These are phyloP conservation scores for Xylaria acuta DNA, from an alignment of 495 filamentous ascomycete species.

Conservation along the genomic window DNA sequence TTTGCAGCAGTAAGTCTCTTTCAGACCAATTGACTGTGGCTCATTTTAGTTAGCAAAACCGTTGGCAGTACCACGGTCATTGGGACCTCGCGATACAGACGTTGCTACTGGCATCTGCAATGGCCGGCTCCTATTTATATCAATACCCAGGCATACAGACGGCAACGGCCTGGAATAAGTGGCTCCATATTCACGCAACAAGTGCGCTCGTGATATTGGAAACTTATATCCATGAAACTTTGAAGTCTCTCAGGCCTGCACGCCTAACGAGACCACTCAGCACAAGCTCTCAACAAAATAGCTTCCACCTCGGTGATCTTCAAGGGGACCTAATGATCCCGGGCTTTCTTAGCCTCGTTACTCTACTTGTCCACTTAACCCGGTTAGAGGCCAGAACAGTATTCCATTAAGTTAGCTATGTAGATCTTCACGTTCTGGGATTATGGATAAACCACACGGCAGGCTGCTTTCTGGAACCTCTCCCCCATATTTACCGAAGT, in stretches of 20 bases:
- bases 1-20: not conserved
- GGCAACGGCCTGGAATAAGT: not conserved
- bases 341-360: not conserved
- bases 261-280: not conserved
- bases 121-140: not conserved
- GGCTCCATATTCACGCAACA: not conserved
- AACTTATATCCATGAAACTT: not conserved
- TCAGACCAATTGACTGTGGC: not conserved
- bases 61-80: not conserved
- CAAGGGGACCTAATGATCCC: not conserved
- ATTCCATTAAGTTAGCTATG: not conserved
- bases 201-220: not conserved
- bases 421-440: not conserved
- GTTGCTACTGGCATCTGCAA: not conserved
- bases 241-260: not conserved
- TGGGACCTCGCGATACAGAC: not conserved
- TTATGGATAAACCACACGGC: not conserved
- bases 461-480: not conserved
- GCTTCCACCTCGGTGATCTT: not conserved
- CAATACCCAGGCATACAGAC: not conserved
- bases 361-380: not conserved
- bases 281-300: not conserved
- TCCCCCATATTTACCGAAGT: not conserved
- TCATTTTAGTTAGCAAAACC: not conserved
- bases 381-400: not conserved